Percentiles rank a stretch among this genome's conserved stretches.
These are phyloP conservation scores for Pisolithus thermaeus DNA, from an alignment of 1,284 basidiomycete species.

Conservation along the genomic window DNA sequence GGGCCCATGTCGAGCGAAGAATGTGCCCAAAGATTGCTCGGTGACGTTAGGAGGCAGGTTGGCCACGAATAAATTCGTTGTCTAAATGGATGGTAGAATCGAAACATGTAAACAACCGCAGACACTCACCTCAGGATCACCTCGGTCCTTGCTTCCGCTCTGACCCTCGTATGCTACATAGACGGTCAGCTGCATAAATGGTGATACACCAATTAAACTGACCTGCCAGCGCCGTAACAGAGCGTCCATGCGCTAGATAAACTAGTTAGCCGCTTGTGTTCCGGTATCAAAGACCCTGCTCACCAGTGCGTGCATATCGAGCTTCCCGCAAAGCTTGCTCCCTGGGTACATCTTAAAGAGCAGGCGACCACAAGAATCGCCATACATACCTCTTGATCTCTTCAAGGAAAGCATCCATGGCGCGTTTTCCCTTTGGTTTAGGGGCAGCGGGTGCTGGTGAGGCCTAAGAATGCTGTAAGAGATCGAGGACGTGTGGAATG, in stretches of 20 bases:
- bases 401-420: conserved; percentile 90
- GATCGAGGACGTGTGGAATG: not conserved
- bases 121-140: conserved; percentile 65
- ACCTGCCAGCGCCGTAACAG: conserved; percentile 85
- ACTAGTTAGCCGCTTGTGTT: not conserved
- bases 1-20: conserved; percentile 73
- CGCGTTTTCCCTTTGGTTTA: conserved; percentile 83
- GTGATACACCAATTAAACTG: conserved; percentile 16
- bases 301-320: conserved; percentile 70
- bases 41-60: conserved; percentile 83
- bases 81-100: conserved; percentile 39
- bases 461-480: conserved; percentile 30
- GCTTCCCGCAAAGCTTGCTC: conserved; percentile 89
- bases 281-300: conserved; percentile 4
- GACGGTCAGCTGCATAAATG: conserved; percentile 1
- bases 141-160: conserved; percentile 82
- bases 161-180: conserved; percentile 74
- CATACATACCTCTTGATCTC: conserved; percentile 79
- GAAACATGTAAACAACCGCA: not conserved
- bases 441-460: conserved; percentile 47
- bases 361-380: not conserved
- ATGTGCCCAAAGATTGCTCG: conserved; percentile 78
- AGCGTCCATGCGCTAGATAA: conserved; percentile 45
- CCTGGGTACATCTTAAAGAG: conserved; percentile 36
- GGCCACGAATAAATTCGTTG: conserved; percentile 91